Evolutionary conservation across 495 filamentous ascomycete species (phyloP).

Genomic region (Symbiotaphrina buchneri): DNA sequence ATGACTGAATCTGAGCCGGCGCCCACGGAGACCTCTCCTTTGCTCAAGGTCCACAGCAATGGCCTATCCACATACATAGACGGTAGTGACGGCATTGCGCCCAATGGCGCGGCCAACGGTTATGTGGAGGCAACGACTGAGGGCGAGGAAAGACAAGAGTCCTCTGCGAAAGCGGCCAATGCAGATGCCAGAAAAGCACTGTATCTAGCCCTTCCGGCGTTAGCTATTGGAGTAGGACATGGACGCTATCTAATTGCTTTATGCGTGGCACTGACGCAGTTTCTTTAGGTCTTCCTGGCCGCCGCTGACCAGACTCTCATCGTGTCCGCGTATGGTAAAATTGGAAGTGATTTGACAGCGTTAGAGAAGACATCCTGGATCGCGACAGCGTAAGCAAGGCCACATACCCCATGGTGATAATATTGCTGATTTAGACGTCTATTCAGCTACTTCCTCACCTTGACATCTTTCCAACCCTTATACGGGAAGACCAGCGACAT

Average conservation of each 20-base stretch:
- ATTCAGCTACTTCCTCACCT: constrained; percentile 41
- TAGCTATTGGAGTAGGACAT: constrained; percentile 30
- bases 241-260: constrained; percentile 1
- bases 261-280: too few relatives aligned
- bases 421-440: background rate
- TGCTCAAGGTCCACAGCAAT: background rate
- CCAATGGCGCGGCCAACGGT: background rate
- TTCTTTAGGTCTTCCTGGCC: constrained; percentile 37
- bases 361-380: constrained; percentile 72
- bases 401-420: background rate
- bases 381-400: constrained; percentile 32
- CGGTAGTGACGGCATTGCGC: background rate
- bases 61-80: background rate
- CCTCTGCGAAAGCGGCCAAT: too few relatives aligned
- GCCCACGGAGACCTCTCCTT: background rate
- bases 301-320: constrained; percentile 71
- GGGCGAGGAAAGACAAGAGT: too few relatives aligned
- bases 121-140: too few relatives aligned
- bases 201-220: too few relatives aligned
- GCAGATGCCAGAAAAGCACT: too few relatives aligned
- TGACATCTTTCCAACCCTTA: constrained; percentile 58
- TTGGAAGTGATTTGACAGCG: constrained; percentile 59
- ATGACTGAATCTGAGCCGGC: too few relatives aligned
- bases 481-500: constrained; percentile 67
- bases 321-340: constrained; percentile 55